Evolutionary conservation across 2,329 filamentous ascomycete genomes (phyloP).

Genomic region (Clonostachys solani): DNA sequence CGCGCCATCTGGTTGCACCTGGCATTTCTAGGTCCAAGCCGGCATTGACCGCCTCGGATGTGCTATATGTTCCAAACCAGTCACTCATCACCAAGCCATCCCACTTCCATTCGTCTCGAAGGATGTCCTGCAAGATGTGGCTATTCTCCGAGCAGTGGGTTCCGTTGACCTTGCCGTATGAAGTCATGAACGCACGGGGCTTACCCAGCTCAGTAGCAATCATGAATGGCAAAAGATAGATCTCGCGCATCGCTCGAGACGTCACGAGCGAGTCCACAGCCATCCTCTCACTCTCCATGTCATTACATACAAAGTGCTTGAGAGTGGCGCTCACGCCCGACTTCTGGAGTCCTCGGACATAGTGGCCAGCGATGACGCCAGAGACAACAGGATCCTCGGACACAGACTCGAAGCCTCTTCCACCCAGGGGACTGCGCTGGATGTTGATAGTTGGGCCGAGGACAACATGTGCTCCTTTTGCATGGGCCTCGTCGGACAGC

Average conservation of each 20-base stretch:
- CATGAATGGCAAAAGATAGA: constrained; percentile 39
- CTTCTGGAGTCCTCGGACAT: constrained; percentile 62
- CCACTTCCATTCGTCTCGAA: constrained; percentile 38
- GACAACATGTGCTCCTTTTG: constrained; percentile 69
- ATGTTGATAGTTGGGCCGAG: constrained; percentile 60
- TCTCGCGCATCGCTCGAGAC: constrained; percentile 22
- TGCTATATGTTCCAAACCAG: constrained; percentile 32
- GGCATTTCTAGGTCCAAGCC: constrained; percentile 28
- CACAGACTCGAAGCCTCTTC: constrained; percentile 84
- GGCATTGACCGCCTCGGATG: constrained; percentile 20
- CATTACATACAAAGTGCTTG: constrained; percentile 42
- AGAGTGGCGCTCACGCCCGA: constrained; percentile 35
- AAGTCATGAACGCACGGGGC: constrained; percentile 39
- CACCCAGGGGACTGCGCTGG: constrained; percentile 78
- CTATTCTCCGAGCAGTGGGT: constrained; percentile 33
- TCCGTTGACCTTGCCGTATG: constrained; percentile 42
- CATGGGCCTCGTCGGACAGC: constrained; percentile 46
- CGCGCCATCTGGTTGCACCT: constrained; percentile 19
- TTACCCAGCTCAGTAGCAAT: constrained; percentile 32
- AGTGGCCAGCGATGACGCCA: constrained; percentile 67
- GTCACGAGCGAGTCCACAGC: constrained; percentile 19
- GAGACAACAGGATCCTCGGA: constrained; percentile 78
- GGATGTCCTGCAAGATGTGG: constrained; percentile 27
- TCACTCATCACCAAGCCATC: constrained; percentile 41
- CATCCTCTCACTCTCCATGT: constrained; percentile 23